Base-by-base conservation (phyloP, 805 yeast species). In the Komagataella kurtzmanii region DNA sequence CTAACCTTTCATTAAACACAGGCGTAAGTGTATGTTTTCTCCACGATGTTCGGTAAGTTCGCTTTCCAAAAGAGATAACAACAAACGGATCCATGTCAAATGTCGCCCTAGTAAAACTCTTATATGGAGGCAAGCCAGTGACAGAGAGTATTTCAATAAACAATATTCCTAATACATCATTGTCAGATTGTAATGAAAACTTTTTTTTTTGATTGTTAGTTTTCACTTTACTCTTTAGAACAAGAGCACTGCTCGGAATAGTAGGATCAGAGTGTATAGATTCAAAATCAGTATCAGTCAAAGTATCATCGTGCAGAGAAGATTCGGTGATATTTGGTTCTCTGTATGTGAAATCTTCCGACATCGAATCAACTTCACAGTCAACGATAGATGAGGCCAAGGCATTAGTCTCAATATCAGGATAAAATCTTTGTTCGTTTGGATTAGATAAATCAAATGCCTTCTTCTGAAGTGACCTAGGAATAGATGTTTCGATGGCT, bases 81-180 rank as follows among this genome's bases (percentile, higher is more conserved):
- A 91, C 91, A 67, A 91, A 93, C 2, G 98, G 98, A 62, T 93
- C 99, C 95, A 93, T 88, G 65, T 89, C 96, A 61, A 85, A 91
- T 1, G 90, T 83, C 19, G 88, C 79, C 7, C 89, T 71, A 0
- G 86, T 80, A 14, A 86, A 68, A 56, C 84, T 83, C 45, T 76
- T 75, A 51, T 83, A 73, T 0, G 95, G 87, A 1, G 99, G 99
- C 44, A 91, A 69, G 53, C 83, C 88, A 2, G 78, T 68, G 7
- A 91, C 88, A 1, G 84, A 77, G 3, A 79, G 75, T 18, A 91
- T 78, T 55, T 90, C 95, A 43, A 91, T 61, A 58, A 85, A 87
- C 3, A 86, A 65, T 6, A 90, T 85, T 2, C 98, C 99, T 24
- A 67, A 61, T 7, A 77, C 73, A 19, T 68, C 30, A 67, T 58